Evolutionary conservation across 495 filamentous ascomycete genomes (phyloP), one percentile per base, ranked within the genome.

Genomic region (Bryoglossum gracile): DNA sequence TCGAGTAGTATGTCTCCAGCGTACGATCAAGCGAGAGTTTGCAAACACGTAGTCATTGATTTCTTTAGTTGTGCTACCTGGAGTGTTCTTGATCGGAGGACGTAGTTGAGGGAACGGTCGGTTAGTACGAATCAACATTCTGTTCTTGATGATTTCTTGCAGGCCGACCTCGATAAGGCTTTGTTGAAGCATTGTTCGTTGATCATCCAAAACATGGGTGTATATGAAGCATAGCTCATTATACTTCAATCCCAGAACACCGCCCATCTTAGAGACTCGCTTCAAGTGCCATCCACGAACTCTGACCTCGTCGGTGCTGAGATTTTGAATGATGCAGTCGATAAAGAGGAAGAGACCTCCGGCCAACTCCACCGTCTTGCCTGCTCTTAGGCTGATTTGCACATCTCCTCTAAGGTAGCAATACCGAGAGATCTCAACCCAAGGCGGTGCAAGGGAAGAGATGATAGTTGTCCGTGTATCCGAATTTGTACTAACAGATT

Each of bases 161-260:
- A 63, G 24, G 0, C 58, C 38, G 8, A 78, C 39, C 0, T 73
- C 68, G 3, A 74, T 61, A 0, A 77, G 60, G 0, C 65, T 63
- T 45, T 80, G 73, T 3, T 69, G 56, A 4, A 65, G 43, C 13
- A 56, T 42, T 0, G 60, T 48, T 3, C 67, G 53, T 0, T 39
- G 19, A 52, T 79, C 71, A 32, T 70, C 64, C 4, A 59, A 57
- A 36, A 70, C 61, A 0, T 77, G 48, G 8, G 72, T 46, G 0
- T 76, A 58, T 0, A 84, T 44, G 54, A 76, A 64, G 21, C 69
- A 75, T 1, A 86, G 43, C 50, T 81, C 79, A 46, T 82, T 83
- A 8, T 68, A 49, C 25, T 68, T 63, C 10, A 61, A 51, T 4
- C 59, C 58, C 14, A 75, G 28, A n/a, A 65, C n/a, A 0, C 69